Evolutionary conservation across 169 alveolate species (phyloP).

Genomic region (Ichthyophthirius multifiliis): DNA sequence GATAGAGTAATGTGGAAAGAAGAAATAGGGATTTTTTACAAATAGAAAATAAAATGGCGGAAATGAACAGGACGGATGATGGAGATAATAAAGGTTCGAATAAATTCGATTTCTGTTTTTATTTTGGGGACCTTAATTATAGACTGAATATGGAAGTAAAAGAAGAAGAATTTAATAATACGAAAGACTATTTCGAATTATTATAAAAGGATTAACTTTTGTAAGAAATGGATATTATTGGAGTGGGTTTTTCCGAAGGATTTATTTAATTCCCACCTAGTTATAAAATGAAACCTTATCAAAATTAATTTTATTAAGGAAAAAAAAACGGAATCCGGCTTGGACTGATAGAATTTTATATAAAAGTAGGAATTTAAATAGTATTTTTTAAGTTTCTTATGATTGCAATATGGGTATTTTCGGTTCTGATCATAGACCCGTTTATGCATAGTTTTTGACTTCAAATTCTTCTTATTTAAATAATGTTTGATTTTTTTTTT

Average conservation of each 20-base stretch:
- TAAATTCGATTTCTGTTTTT: neutral
- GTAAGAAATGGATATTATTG: neutral
- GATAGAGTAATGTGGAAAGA: neutral
- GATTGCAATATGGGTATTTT: neutral
- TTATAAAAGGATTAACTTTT: neutral
- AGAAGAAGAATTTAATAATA: neutral
- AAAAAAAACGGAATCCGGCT: neutral
- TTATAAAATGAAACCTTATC: neutral
- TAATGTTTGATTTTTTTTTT: too few relatives aligned
- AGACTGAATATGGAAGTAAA: neutral
- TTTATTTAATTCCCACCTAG: neutral
- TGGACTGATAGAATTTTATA: slow-evolving; percentile 3
- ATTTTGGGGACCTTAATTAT: neutral
- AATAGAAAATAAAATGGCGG: neutral
- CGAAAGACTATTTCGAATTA: neutral
- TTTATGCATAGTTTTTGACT: neutral
- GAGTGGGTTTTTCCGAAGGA: neutral
- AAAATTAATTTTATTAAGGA: neutral
- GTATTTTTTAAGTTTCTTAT: neutral
- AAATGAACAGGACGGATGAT: neutral
- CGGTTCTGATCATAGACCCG: slow-evolving; percentile 10
- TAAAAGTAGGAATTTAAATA: neutral
- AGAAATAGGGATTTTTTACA: neutral
- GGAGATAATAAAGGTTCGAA: neutral
- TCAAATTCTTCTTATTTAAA: too few relatives aligned